These are phyloP conservation scores for Yamadazyma dushanensis DNA, from an alignment of 1,139 yeast species.

Conservation along the genomic window DNA sequence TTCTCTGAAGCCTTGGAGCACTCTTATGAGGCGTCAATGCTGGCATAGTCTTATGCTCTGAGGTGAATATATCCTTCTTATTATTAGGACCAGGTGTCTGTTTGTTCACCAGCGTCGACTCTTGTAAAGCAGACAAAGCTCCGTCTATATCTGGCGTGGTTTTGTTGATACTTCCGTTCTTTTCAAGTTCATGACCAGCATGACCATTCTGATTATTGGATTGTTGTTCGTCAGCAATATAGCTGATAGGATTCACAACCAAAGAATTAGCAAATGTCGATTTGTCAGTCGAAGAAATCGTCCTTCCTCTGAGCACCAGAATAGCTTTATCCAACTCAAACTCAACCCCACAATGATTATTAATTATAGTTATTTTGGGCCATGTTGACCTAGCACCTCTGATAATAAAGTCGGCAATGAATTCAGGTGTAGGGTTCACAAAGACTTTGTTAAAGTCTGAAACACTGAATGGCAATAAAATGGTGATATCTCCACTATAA, in stretches of 20 bases:
- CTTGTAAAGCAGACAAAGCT: not conserved
- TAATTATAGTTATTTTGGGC: slow-evolving; percentile 83
- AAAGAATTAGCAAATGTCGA: slow-evolving; percentile 17
- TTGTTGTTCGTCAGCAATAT: not conserved
- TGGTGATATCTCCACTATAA: slow-evolving; percentile 92
- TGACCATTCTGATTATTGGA: no score
- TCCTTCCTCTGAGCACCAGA: slow-evolving; percentile 61
- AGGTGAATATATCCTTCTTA: slow-evolving; percentile 11
- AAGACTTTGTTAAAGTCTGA: slow-evolving; percentile 64
- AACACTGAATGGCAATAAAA: slow-evolving; percentile 69
- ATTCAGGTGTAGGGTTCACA: slow-evolving; percentile 78
- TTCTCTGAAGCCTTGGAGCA: slow-evolving; percentile 21
- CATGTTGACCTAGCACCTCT: slow-evolving; percentile 92
- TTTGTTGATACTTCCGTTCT: not conserved
- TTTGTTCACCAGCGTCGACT: not conserved
- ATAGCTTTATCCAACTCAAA: slow-evolving; percentile 84
- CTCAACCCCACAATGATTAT: slow-evolving; percentile 88
- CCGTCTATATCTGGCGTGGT: not conserved
- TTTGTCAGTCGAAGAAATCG: slow-evolving; percentile 43
- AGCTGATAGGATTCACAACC: slow-evolving; percentile 8
- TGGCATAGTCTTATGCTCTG: slow-evolving; percentile 10
- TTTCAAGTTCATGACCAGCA: not conserved
- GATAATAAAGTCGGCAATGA: slow-evolving; percentile 65
- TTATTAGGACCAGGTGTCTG: no score
- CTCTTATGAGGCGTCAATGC: slow-evolving; percentile 10